Evolutionary conservation across 139 green algal species (phyloP).

Genomic region (Coccomyxa sp.): DNA sequence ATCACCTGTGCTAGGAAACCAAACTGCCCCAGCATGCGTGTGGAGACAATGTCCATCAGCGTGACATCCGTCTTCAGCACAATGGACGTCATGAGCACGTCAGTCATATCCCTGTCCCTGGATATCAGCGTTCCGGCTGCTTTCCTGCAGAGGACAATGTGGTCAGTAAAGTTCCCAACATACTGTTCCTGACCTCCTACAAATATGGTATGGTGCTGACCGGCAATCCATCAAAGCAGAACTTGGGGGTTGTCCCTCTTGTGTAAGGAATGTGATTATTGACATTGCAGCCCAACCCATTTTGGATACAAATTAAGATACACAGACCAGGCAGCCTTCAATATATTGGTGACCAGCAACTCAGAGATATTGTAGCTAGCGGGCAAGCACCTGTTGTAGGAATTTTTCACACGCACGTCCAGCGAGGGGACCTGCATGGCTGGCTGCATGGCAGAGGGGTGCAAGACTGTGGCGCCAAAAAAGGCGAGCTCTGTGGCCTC

Average conservation of each 20-base stretch:
- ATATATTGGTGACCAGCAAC: no score
- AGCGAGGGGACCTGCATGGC: conserved; percentile 56
- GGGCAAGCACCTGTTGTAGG: conserved; percentile 84
- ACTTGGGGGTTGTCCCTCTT: no score
- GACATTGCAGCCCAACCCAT: no score
- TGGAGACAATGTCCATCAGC: conserved; percentile 77
- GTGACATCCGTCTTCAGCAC: conserved; percentile 93
- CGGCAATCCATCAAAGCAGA: no score
- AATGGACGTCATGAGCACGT: conserved; percentile 87
- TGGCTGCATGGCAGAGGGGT: conserved; percentile 95
- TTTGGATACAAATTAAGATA: no score
- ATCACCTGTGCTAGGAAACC: conserved; percentile 67
- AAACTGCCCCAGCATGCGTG: conserved; percentile 87
- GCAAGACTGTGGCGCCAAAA: conserved; percentile 95
- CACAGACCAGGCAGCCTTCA: no score
- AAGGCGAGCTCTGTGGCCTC: conserved; percentile 98
- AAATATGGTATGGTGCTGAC: no score
- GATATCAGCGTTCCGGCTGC: conserved; percentile 87
- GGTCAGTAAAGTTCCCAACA: no score
- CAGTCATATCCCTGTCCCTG: conserved; percentile 62
- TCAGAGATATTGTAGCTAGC: no score
- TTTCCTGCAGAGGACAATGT: conserved; percentile 26
- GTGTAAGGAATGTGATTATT: no score
- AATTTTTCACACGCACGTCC: conserved; percentile 96
- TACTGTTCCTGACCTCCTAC: no score